Conservation (phyloP, 306 rosid species). For the Vigna angularis region DNA sequence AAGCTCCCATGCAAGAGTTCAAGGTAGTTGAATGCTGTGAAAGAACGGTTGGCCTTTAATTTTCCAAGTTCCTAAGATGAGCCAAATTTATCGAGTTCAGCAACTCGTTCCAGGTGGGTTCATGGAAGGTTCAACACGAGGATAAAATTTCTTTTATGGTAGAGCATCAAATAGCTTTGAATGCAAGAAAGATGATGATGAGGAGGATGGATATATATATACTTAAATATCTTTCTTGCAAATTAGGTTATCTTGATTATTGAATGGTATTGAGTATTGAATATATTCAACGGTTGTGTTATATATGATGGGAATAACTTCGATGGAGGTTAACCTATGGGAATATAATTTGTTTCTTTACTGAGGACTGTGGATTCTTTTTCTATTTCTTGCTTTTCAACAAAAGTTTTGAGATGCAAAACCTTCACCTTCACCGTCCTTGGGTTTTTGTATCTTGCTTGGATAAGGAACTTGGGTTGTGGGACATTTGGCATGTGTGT, state of each 20-base stretch:
- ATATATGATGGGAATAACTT: slow-evolving; percentile 45
- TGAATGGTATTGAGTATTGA: slow-evolving; percentile 39
- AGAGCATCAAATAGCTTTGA: slow-evolving; percentile 37
- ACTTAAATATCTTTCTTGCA: slow-evolving; percentile 36
- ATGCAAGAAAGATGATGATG: slow-evolving; percentile 38
- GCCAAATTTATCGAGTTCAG: slow-evolving; percentile 17
- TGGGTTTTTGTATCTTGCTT: slow-evolving; percentile 34
- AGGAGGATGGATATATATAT: slow-evolving; percentile 23
- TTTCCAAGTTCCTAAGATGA: slow-evolving; percentile 5
- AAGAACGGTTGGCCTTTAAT: slow-evolving; percentile 24
- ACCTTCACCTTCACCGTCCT: slow-evolving; percentile 14
- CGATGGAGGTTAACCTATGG: slow-evolving; percentile 32
- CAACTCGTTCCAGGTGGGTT: slow-evolving; percentile 37
- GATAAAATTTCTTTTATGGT: slow-evolving; percentile 16
- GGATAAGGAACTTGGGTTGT: slow-evolving; percentile 17
- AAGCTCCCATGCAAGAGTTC: slow-evolving; percentile 29
- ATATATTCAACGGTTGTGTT: slow-evolving; percentile 34
- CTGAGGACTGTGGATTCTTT: slow-evolving; percentile 20
- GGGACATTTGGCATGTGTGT: background rate
- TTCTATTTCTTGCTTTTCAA: slow-evolving; percentile 35
- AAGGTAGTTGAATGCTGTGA: slow-evolving; percentile 24
- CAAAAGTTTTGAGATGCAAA: slow-evolving; percentile 13
- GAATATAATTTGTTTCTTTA: slow-evolving; percentile 42
- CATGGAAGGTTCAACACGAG: slow-evolving; percentile 22
- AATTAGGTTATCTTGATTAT: slow-evolving; percentile 40